A percentile compares a stretch with the other conserved stretches of the same genome.
Evolutionary conservation across 169 alveolate species (phyloP).

Genomic region (Plasmodium knowlesi): DNA sequence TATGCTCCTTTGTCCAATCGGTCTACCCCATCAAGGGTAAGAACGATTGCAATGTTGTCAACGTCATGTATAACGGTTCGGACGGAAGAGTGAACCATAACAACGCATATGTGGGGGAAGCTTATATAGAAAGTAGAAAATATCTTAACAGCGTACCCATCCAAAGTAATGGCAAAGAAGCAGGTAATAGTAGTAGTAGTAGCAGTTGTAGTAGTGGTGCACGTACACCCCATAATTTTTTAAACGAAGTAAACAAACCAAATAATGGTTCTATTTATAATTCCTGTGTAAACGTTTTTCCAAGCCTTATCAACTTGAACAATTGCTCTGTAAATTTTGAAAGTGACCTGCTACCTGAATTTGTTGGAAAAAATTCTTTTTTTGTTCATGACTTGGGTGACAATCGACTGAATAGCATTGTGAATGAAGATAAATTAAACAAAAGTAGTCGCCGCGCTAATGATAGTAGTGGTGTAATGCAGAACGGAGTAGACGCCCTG

Average conservation of each 20-base stretch:
- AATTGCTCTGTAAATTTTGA: not conserved
- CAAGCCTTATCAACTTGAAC: not conserved
- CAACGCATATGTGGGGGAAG: not conserved
- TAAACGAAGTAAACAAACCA: not conserved
- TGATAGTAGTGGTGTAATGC: not conserved
- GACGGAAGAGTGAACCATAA: not conserved
- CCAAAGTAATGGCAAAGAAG: not conserved
- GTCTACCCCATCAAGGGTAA: not conserved
- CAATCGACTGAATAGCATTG: not conserved
- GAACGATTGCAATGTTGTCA: not conserved
- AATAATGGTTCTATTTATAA: not conserved
- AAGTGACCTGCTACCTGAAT: not conserved
- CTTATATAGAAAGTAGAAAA: not conserved
- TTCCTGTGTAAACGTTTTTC: not conserved
- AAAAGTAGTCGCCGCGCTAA: not conserved
- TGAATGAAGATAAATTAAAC: not conserved
- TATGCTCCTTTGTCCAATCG: not conserved
- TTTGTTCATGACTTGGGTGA: not conserved
- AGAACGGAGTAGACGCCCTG: not conserved
- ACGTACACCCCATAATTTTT: not conserved
- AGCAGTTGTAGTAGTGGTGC: not conserved
- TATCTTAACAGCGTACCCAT: not conserved
- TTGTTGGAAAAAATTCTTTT: not conserved
- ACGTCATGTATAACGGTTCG: not conserved
- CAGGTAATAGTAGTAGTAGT: not conserved